Conservation (phyloP, 495 filamentous ascomycete species). For the Neurospora sp. region DNA sequence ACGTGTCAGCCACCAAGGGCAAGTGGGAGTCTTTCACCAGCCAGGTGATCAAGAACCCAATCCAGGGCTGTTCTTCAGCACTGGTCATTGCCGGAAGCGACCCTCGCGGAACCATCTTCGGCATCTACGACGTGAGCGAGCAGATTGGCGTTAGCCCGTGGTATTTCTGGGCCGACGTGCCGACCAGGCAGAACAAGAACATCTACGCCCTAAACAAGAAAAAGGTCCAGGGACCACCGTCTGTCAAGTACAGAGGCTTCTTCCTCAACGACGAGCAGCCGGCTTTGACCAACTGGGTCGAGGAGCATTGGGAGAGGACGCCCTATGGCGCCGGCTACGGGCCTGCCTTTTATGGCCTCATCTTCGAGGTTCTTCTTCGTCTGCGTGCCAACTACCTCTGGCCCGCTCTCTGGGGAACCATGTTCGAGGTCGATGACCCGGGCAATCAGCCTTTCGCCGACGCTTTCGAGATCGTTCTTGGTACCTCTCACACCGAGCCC, state of each 20-base stretch:
- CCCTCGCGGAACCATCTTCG: slow-evolving; percentile 60
- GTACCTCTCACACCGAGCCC: slow-evolving; percentile 64
- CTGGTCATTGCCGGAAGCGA: slow-evolving; percentile 63
- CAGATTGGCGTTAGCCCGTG: slow-evolving; percentile 70
- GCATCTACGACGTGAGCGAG: slow-evolving; percentile 63
- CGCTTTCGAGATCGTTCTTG: slow-evolving; percentile 62
- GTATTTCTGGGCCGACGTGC: slow-evolving; percentile 68
- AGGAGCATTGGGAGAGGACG: slow-evolving; percentile 30
- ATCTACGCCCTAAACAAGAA: slow-evolving; percentile 44
- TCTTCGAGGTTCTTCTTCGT: slow-evolving; percentile 64
- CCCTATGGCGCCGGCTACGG: slow-evolving; percentile 51
- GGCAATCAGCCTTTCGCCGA: slow-evolving; percentile 59
- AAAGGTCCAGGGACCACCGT: slow-evolving; percentile 51
- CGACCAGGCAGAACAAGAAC: slow-evolving; percentile 39
- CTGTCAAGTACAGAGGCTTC: slow-evolving; percentile 65
- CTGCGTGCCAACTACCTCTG: slow-evolving; percentile 66
- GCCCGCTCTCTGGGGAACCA: slow-evolving; percentile 60
- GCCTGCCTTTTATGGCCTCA: slow-evolving; percentile 52
- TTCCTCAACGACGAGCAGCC: slow-evolving; percentile 76
- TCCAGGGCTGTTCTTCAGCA: slow-evolving; percentile 46
- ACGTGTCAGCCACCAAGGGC: slow-evolving; percentile 43
- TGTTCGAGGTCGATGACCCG: slow-evolving; percentile 61
- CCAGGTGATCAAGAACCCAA: slow-evolving; percentile 46
- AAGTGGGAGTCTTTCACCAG: slow-evolving; percentile 65
- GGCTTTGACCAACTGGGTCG: slow-evolving; percentile 59